Conservation (phyloP, 2,329 filamentous ascomycete genomes). For the Colletotrichum zoysiae region DNA sequence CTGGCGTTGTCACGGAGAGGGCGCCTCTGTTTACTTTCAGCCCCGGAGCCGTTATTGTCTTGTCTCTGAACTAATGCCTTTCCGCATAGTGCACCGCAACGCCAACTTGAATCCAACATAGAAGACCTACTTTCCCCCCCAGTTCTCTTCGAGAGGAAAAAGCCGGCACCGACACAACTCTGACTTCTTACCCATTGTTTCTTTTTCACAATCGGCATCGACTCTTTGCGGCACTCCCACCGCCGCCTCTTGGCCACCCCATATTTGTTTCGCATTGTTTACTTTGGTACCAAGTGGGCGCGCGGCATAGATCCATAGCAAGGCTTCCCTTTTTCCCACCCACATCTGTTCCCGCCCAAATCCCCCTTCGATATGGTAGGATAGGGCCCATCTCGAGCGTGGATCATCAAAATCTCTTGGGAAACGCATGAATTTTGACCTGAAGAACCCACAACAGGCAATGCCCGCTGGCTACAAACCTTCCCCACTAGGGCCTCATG, state of each 20-base stretch:
- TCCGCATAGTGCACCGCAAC: constrained; percentile 12
- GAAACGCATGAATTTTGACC: constrained; percentile 40
- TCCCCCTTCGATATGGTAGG: constrained; percentile 32
- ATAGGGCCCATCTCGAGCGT: constrained; percentile 31
- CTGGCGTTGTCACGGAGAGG: constrained; percentile 46
- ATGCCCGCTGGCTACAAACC: constrained; percentile 74
- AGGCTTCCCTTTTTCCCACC: constrained; percentile 37
- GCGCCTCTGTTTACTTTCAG: constrained; percentile 41
- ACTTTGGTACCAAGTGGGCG: constrained; percentile 37
- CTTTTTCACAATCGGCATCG: constrained; percentile 16
- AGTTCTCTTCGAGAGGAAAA: background rate
- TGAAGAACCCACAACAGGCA: constrained; percentile 57
- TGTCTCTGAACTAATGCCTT: constrained; percentile 22
- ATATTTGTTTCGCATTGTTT: constrained; percentile 39
- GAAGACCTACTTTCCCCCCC: background rate
- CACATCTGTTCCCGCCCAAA: constrained; percentile 23
- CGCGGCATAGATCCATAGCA: constrained; percentile 35
- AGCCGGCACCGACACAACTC: background rate
- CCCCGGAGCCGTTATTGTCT: constrained; percentile 19
- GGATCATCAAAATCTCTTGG: constrained; percentile 26
- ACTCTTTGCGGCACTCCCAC: background rate
- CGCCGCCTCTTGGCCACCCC: constrained; percentile 21
- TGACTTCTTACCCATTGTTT: constrained; percentile 12
- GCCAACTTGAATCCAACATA: constrained; percentile 9
- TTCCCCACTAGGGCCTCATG: constrained; percentile 75